Base-by-base conservation (phyloP, 441 rosid species). In the Erodium texanum region DNA sequence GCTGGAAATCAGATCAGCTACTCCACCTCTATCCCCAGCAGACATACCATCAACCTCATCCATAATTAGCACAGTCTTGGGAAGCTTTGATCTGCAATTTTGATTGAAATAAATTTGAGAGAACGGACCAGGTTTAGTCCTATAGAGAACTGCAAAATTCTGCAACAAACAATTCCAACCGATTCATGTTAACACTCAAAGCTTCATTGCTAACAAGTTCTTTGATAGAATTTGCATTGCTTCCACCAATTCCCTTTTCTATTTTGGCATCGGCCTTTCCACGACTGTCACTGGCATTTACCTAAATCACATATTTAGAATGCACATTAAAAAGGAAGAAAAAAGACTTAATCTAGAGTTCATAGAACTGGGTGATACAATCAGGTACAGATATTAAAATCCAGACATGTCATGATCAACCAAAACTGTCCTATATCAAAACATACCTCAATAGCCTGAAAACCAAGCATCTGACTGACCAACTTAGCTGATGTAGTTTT, bases 11-110 rank as follows among this genome's bases (percentile, higher is more conserved):
- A 94, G 97, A 79, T 94, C 97, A 19, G 97, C 92, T 73, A 94
- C 74, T 80, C 99, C 99, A 74, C 97, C 97, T 82, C 99, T 85
- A 81, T 94, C 99, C 64, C 99, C 99, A 67, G 99, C 99, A 67
- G 99, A 94, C 99, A 94, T 94, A 64, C 99, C 99, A 87, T 94
- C 97, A 45, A 91, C 97, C 87, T 94, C 99, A 75, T 94, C 99
- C 99, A 94, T 94, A 73, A 94, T 88, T 63, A 94, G 84, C 76
- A 91, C 99, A 62, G 91, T 79, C 73, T 89, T 93, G 18, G 78
- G 86, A 77, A 75, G 86, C 80, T 88, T 89, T 36, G 85, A 81
- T 80, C 99, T 94, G 80, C 45, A 79, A 75, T 74, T 65, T 69
- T 61, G 75, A 78, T 74, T 63, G 61, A 62, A 73, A 54, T 77